Base-by-base conservation (phyloP, 2,329 filamentous ascomycete species). In the Tolypocladium tundrense region DNA sequence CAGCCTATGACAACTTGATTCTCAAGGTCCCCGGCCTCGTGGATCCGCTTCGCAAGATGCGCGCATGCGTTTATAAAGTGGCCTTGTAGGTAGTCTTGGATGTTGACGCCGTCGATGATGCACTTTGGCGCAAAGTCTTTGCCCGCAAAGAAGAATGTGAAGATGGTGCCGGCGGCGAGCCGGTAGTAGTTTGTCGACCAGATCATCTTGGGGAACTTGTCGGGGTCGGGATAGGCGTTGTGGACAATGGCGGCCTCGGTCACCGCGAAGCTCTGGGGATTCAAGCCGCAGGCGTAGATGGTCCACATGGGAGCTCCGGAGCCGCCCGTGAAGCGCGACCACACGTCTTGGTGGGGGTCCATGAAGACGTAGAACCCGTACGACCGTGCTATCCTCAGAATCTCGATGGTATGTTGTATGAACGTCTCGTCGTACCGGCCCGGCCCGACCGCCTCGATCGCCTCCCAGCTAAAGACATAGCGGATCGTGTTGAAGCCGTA, bases 341-440 rank as follows among this genome's bases (percentile, higher is more conserved):
- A 99, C 66, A 97, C 93, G 76, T 99, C 94, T 78, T 99, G 94
- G 72, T 99, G 94, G 24, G 95, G 93, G 66, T 99, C 95, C 91
- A 99, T 96, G 70, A 97, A 97, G 54, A 99, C 81, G 68, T 95
- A 96, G 72, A 99, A 97, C 35, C 90, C 90, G 77, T 96, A 97
- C 42, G 85, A 80, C 70, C 92, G 96, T 42, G 92, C 92, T 62
- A 91, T 79, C 58, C 91, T 83, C 65, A 99, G 74, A 13, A 96
- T 79, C 43, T 90, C 82, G 63, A 99, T 91, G 1, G 94, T 99
- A 70, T 96, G 91, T 63, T 89, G 81, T 63, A 97, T 92, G 82
- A 90, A 99, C 61, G 89, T 87, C 69, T 99, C 91, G 67, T 99
- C 95, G 71, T 97, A 99, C 67, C 84, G 86, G 1, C 92, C 91